Evolutionary conservation across 164 flowering plant species (phyloP), one percentile per base, ranked within the genome.

Genomic region (Macadamia integrifolia): DNA sequence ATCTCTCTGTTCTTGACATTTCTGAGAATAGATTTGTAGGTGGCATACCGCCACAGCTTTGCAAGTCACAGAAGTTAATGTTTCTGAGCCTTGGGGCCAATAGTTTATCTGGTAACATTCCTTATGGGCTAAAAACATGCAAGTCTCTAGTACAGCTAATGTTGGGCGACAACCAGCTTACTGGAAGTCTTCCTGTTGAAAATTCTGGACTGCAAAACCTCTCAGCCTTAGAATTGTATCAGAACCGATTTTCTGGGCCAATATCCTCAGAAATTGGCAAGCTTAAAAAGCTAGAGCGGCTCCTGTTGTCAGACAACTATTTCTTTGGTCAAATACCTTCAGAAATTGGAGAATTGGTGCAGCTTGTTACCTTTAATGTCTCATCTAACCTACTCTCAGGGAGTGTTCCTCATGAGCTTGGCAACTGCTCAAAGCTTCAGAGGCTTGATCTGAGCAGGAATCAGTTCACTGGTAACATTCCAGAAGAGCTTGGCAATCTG

Each of bases 401-500:
- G 12, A 73, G 57, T 43, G 69, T 86, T 48, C 89, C 87, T 40
- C 76, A 9, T 67, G 77, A 84, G 75, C 59, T 84, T 44, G 81
- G 80, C 0, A 78, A 80, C 65, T 85, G 87, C 62, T 60, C 55
- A 29, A 74, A 68, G 49, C 89, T 84, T 6, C 85, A 85, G 48
- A 77, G 87, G 69, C 84, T 85, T 68, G 87, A 83, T 72, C 82
- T 84, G 50, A 82, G 85, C 74, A 77, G 81, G 61, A 85, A 85
- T 65, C 62, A 57, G 58, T 83, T 83, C 65, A 75, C 79, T 46
- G 84, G 84, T 52, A 9, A 43, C 44, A 60, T 79, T 14, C 89
- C 87, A 6, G 79, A 73, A 18, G 78, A 78, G 59, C 61, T 85
- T 56, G 89, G 87, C 23, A 65, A 62, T 66, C 77, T 85, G 6